Conservation (phyloP, 2,329 filamentous ascomycete species). For the Microdochium trichocladiopsis region DNA sequence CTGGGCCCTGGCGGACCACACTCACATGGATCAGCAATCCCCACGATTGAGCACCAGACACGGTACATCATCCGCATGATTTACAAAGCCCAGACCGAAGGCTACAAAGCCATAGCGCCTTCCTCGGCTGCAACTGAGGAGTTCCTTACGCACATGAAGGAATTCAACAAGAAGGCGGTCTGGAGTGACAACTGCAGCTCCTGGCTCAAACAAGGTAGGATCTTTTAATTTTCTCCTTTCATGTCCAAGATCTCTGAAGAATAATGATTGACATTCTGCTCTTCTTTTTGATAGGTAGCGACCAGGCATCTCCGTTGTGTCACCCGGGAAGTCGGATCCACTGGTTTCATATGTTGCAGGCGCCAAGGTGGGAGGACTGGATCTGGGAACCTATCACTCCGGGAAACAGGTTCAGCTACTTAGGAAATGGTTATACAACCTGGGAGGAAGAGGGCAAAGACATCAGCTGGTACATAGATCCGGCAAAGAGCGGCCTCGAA, state of each 20-base stretch:
- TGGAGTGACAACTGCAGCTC: not conserved
- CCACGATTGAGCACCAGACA: not conserved
- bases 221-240: not conserved
- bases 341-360: constrained; percentile 8
- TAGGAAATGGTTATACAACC: constrained; percentile 10
- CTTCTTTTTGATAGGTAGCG: not conserved
- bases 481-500: too few relatives aligned
- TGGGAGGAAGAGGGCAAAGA: not conserved
- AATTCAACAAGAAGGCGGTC: not conserved
- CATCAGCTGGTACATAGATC: too few relatives aligned
- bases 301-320: not conserved
- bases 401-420: constrained; percentile 11
- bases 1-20: not conserved
- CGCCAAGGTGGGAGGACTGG: constrained; percentile 13
- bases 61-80: not conserved
- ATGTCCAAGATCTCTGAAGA: not conserved
- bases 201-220: not conserved
- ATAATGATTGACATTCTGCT: too few relatives aligned
- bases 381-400: constrained; percentile 8
- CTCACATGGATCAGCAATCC: not conserved
- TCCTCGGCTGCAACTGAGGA: not conserved
- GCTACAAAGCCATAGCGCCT: not conserved
- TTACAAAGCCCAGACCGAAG: not conserved
- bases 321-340: constrained; percentile 11
- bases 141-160: not conserved